These are phyloP conservation scores for Colletotrichum caudatum DNA, from an alignment of 2,329 filamentous ascomycete species.

Conservation along the genomic window DNA sequence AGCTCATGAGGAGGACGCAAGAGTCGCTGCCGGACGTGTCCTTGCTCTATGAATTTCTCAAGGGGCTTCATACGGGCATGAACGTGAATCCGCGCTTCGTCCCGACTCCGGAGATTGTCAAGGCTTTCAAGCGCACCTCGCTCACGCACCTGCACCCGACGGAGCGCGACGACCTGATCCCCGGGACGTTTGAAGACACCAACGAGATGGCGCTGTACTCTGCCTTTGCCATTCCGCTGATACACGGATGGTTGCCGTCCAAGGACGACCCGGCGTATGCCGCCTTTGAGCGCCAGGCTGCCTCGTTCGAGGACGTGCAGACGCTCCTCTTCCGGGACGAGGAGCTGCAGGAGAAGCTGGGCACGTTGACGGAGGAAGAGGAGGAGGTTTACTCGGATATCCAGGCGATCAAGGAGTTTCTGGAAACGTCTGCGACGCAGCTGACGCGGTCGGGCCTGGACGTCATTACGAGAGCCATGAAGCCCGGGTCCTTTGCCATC, in stretches of 20 bases:
- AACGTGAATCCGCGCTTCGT: slow-evolving; percentile 96
- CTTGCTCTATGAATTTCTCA: slow-evolving; percentile 88
- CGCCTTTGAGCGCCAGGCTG: slow-evolving; percentile 79
- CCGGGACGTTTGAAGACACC: slow-evolving; percentile 87
- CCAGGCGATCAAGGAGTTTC: slow-evolving; percentile 83
- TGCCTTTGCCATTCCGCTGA: slow-evolving; percentile 87
- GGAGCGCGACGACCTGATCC: slow-evolving; percentile 62
- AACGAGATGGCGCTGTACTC: slow-evolving; percentile 91
- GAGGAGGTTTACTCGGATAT: slow-evolving; percentile 87
- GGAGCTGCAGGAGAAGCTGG: slow-evolving; percentile 85
- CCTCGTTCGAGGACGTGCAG: slow-evolving; percentile 92
- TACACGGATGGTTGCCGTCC: slow-evolving; percentile 93
- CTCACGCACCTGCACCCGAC: slow-evolving; percentile 65
- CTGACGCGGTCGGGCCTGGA: slow-evolving; percentile 85
- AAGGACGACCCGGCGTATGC: slow-evolving; percentile 73
- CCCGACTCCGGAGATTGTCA: slow-evolving; percentile 62
- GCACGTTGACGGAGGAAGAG: slow-evolving; percentile 77
- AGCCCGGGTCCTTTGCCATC: slow-evolving; percentile 86
- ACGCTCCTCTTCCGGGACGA: slow-evolving; percentile 90
- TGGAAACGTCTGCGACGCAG: slow-evolving; percentile 85
- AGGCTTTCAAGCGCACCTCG: slow-evolving; percentile 63
- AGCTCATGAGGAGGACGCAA: slow-evolving; percentile 80
- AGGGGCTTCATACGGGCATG: slow-evolving; percentile 94
- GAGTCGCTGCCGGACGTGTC: slow-evolving; percentile 83
- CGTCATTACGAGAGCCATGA: slow-evolving; percentile 76